These are phyloP conservation scores for Auricularia auricula-judae DNA, from an alignment of 768 basidiomycete genomes.

Conservation along the genomic window DNA sequence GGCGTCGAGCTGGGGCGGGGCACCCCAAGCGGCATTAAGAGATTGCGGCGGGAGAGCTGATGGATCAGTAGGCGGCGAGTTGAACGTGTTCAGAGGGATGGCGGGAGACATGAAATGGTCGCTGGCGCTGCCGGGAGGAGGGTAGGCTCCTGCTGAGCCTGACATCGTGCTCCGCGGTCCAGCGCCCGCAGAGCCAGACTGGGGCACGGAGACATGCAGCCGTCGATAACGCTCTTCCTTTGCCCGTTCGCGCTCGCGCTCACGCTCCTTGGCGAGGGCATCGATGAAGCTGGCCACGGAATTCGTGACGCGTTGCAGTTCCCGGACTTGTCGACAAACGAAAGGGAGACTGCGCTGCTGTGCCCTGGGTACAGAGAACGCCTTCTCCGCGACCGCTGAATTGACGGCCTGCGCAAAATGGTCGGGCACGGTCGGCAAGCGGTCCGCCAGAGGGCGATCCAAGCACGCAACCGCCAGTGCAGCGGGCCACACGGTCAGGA, in stretches of 20 bases:
- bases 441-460: slow-evolving; percentile 26
- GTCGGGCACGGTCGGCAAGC: slow-evolving; percentile 46
- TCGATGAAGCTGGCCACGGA: slow-evolving; percentile 68
- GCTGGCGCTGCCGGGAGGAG: background rate
- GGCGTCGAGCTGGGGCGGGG: background rate
- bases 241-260: slow-evolving; percentile 64
- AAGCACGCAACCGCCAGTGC: slow-evolving; percentile 42
- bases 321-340: slow-evolving; percentile 32
- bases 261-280: slow-evolving; percentile 62
- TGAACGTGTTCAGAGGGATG: background rate
- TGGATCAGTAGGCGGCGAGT: background rate
- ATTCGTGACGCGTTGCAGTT: slow-evolving; percentile 40
- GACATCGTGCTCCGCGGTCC: slow-evolving; percentile 3
- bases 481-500: slow-evolving; percentile 62
- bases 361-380: slow-evolving; percentile 2
- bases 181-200: background rate
- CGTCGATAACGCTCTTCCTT: slow-evolving; percentile 34
- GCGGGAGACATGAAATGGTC: background rate
- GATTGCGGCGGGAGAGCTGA: background rate
- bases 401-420: slow-evolving; percentile 27
- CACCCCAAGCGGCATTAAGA: background rate
- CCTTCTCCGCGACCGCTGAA: background rate
- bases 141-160: background rate
- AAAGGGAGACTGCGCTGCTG: slow-evolving; percentile 38
- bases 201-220: background rate